Percentiles rank a stretch among this genome's conserved stretches.
Conservation (phyloP, 371 early-diverging fungal genomes). For the Rhizopus stolonifer region DNA sequence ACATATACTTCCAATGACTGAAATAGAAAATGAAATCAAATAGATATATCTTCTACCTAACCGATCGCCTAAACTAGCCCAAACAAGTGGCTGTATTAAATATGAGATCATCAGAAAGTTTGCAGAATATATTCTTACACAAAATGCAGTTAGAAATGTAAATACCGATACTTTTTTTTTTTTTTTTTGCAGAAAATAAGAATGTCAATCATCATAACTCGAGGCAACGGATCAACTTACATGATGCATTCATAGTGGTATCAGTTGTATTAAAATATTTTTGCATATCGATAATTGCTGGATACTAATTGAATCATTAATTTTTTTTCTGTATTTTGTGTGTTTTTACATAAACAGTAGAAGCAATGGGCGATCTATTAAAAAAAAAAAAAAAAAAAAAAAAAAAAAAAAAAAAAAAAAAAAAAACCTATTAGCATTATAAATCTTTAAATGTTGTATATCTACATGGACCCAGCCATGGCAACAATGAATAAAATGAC, state of each 20-base stretch:
- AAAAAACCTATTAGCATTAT: too few species aligned
- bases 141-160: constrained; percentile 35
- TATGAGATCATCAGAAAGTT: too few species aligned
- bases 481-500: constrained; percentile 29
- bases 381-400: background rate
- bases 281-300: constrained; percentile 36
- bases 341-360: constrained; percentile 35
- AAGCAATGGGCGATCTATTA: constrained; percentile 21
- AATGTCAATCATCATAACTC: too few species aligned
- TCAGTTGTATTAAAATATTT: constrained; percentile 32
- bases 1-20: constrained; percentile 28
- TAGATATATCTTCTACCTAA: constrained; percentile 42
- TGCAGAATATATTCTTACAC: constrained; percentile 19
- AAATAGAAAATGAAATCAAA: constrained; percentile 36
- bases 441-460: too few species aligned
- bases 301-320: constrained; percentile 22
- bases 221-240: constrained; percentile 8
- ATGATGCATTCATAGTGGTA: constrained; percentile 41
- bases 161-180: constrained; percentile 31
- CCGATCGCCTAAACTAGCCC: constrained; percentile 39
- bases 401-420: background rate
- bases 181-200: background rate
- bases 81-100: constrained; percentile 28
- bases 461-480: constrained; percentile 29
- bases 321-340: background rate